A percentile compares a stretch with the other conserved stretches of the same genome.
Evolutionary conservation across 2,329 filamentous ascomycete genomes (phyloP).

Genomic region (Dendryphion nanum): DNA sequence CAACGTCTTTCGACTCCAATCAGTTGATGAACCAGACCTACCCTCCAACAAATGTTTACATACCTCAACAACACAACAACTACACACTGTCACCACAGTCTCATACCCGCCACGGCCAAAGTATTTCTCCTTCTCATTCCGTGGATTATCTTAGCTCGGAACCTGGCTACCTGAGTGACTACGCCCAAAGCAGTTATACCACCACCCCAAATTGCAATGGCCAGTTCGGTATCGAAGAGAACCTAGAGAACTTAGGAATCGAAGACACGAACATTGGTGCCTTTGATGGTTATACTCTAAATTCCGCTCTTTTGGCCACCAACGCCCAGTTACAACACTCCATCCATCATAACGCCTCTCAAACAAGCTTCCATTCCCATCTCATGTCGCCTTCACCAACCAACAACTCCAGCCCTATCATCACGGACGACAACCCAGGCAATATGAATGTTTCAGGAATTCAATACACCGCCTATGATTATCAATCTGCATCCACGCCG

Average conservation of each 20-base stretch:
- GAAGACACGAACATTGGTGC: constrained; percentile 20
- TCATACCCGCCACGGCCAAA: constrained; percentile 29
- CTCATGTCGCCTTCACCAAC: constrained; percentile 36
- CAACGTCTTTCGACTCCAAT: constrained; percentile 37
- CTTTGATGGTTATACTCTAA: no score
- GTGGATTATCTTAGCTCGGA: constrained; percentile 39
- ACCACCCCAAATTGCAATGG: constrained; percentile 31
- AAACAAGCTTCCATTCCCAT: constrained; percentile 28
- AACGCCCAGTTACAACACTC: constrained; percentile 23
- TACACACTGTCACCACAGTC: constrained; percentile 28
- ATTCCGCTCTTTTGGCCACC: background rate
- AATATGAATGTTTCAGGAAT: constrained; percentile 14
- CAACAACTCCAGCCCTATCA: constrained; percentile 36
- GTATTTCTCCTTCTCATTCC: constrained; percentile 38
- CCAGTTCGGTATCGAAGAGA: constrained; percentile 29
- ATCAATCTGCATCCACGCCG: constrained; percentile 25
- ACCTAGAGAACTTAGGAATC: constrained; percentile 26
- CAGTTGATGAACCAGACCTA: constrained; percentile 26
- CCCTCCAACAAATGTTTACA: constrained; percentile 25
- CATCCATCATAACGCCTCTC: constrained; percentile 16
- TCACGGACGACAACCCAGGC: constrained; percentile 26
- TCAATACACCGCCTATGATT: constrained; percentile 18
- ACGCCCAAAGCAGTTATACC: constrained; percentile 31
- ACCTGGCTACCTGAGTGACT: constrained; percentile 32
- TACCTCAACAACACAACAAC: constrained; percentile 18